Evolutionary conservation across 2,329 filamentous ascomycete genomes (phyloP).

Genomic region (Fusarium sp.): DNA sequence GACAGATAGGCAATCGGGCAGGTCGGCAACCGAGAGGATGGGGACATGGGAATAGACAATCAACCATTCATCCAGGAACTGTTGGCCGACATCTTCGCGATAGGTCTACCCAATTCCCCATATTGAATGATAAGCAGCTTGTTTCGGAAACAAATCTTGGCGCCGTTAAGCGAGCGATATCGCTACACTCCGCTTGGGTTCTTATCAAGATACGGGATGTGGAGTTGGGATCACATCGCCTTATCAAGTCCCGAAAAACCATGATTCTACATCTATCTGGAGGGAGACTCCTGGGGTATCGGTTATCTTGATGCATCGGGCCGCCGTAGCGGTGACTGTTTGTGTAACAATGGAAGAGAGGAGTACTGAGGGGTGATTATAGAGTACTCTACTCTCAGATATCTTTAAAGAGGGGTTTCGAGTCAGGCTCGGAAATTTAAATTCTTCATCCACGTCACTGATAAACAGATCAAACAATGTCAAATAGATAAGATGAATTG

Average conservation of each 20-base stretch:
- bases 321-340: not conserved
- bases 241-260: not conserved
- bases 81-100: not conserved
- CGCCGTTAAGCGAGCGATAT: not conserved
- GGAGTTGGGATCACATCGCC: not conserved
- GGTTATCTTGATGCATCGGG: not conserved
- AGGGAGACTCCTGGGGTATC: not conserved
- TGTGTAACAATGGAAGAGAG: not conserved
- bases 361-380: not conserved
- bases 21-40: not conserved
- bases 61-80: not conserved
- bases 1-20: not conserved
- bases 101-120: not conserved
- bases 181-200: not conserved
- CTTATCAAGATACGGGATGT: not conserved
- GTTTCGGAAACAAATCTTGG: not conserved
- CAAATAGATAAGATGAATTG: no score
- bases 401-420: not conserved
- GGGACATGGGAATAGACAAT: not conserved
- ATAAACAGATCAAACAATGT: not conserved
- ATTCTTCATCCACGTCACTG: not conserved
- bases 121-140: not conserved
- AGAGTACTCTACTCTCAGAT: not conserved
- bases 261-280: not conserved
- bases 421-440: no score